Conservation (phyloP, 75 land plant genomes). For the Sequoia sempervirens region DNA sequence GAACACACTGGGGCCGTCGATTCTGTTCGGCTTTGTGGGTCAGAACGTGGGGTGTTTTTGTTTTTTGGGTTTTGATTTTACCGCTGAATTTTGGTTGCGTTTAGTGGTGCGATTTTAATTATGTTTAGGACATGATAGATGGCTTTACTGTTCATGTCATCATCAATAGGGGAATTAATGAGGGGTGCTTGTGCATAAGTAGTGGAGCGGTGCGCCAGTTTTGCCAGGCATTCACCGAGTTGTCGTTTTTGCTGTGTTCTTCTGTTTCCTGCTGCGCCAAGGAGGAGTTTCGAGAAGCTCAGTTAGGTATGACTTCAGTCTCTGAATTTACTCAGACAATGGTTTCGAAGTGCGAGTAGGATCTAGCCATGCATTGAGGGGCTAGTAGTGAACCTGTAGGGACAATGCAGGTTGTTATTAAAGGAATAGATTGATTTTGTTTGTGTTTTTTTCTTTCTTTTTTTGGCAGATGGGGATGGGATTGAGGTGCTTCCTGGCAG, state of each 20-base stretch:
- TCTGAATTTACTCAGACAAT: not conserved
- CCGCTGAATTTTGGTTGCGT: not conserved
- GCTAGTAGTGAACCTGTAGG: too few species aligned
- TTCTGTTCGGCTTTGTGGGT: not conserved
- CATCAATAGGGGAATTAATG: conserved; percentile 1
- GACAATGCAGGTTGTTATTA: not conserved
- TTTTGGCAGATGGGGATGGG: not conserved
- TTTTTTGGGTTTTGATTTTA: not conserved
- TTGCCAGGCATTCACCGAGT: not conserved
- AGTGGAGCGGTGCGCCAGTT: not conserved
- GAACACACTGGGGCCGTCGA: not conserved
- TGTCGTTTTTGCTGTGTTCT: not conserved
- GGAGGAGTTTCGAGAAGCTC: not conserved
- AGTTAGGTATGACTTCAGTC: not conserved
- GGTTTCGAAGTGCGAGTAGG: not conserved
- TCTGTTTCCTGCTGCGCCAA: not conserved
- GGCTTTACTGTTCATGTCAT: not conserved
- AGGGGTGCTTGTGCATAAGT: not conserved
- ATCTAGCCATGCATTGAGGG: too few species aligned
- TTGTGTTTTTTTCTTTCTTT: not conserved
- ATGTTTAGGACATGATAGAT: not conserved
- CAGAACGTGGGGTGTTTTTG: not conserved
- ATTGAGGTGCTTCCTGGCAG: not conserved
- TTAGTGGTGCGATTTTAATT: not conserved
- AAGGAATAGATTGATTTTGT: not conserved